Evolutionary conservation across 176 grass and related monocot genomes (phyloP), one percentile per base, ranked within the genome.

Genomic region (Avena sativa): DNA sequence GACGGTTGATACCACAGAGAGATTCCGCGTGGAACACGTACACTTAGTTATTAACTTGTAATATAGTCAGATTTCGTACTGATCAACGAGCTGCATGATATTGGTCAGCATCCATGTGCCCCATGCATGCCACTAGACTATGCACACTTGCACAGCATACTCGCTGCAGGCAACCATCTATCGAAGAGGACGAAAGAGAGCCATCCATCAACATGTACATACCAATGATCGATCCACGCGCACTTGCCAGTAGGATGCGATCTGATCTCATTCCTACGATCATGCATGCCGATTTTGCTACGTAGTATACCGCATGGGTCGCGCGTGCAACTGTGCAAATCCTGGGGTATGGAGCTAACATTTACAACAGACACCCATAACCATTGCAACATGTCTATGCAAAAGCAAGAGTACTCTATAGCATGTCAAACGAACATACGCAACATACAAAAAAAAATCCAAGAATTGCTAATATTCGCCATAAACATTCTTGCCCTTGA

Each of bases 51-150:
- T 73, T 73, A 21, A 73, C 46, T 38, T 4, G 1, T 9, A 46
- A 23, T 8, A 14, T 14, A 14, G 13, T 23, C 20, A 13, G 9
- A 72, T 47, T n/a, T 43, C 32, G 11, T 20, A 20, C 10, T 40
- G 38, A 40, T 40, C 38, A 40, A 40, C 38, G 38, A 65, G 60
- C 62, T 65, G 71, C 71, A 74, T 74, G 46, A 74, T 74, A 74
- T 74, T 50, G n/a, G n/a, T 74, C 46, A 50, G n/a, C 71, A 15
- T 74, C n/a, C 71, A 74, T 74, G 44, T 50, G 71, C 40, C 23
- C n/a, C 23, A 23, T 23, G 23, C 71, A 49, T 47, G 71, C 44
- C 71, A 74, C 44, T 25, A 7, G 40, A 73, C 20, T 72, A 9
- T 73, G 20, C 70, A 48, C 19, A 11, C 59, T 62, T 62, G 43